These are phyloP conservation scores for Crassisporium funariophilum DNA, from an alignment of 768 basidiomycete species.

Conservation along the genomic window DNA sequence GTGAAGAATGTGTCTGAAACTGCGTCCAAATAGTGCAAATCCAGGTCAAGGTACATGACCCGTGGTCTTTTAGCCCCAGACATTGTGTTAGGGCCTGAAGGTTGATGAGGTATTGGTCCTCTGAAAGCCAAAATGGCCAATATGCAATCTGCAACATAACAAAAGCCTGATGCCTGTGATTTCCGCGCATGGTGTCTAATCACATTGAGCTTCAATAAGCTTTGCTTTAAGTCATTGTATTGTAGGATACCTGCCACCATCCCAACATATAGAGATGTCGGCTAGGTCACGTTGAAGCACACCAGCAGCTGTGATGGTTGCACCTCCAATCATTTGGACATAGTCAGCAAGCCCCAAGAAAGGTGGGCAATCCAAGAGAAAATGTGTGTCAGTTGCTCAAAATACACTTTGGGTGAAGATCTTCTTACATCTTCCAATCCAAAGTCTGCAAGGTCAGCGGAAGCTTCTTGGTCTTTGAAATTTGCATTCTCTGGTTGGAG, in stretches of 20 bases:
- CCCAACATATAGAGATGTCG: constrained; percentile 83
- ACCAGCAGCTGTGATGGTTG: constrained; percentile 72
- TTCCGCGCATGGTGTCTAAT: constrained; percentile 82
- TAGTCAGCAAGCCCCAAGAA: constrained; percentile 75
- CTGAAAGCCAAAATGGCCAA: constrained; percentile 78
- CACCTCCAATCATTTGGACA: constrained; percentile 72
- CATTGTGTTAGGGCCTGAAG: constrained; percentile 1
- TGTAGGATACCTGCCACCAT: constrained; percentile 75
- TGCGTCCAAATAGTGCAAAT: constrained; percentile 90
- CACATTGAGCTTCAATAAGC: background rate
- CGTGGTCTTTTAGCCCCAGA: constrained; percentile 43
- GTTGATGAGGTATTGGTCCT: constrained; percentile 19
- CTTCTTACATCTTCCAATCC: constrained; percentile 45
- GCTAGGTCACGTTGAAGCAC: constrained; percentile 52
- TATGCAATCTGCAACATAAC: constrained; percentile 91
- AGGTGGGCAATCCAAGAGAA: constrained; percentile 74
- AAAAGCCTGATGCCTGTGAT: constrained; percentile 82
- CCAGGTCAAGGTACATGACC: constrained; percentile 90
- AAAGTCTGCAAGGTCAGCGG: constrained; percentile 41
- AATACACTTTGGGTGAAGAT: too few relatives aligned
- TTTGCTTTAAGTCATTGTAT: background rate
- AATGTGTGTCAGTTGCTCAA: too few relatives aligned
- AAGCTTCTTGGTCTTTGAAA: background rate
- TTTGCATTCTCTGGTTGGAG: constrained; percentile 37
- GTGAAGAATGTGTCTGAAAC: constrained; percentile 77